phyloP scores from a whole-genome alignment of 306 rosid species.

The Astragalus glycyphyllos region DNA sequence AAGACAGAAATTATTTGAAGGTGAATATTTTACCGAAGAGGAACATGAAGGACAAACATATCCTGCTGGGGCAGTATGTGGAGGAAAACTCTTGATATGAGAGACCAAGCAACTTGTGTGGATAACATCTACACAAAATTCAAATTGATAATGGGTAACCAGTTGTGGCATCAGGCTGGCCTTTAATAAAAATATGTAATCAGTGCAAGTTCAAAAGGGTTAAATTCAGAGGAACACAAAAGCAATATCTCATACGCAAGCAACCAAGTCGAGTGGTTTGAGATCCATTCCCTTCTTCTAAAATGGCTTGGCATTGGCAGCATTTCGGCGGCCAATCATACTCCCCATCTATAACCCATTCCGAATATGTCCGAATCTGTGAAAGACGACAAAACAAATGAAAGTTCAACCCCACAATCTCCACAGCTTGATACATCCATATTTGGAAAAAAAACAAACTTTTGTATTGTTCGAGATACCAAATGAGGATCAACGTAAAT shows the following conservation, averaged over 20 bases:
- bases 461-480: constrained; percentile 3
- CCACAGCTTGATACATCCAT: constrained; percentile 26
- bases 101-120: constrained; percentile 92
- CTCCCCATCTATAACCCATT: constrained; percentile 98
- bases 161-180: constrained; percentile 13
- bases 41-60: constrained; percentile 93
- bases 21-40: constrained; percentile 67
- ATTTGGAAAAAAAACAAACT: constrained; percentile 12
- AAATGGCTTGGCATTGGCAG: constrained; percentile 72
- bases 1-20: constrained; percentile 41
- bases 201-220: constrained; percentile 34
- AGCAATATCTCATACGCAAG: constrained; percentile 78
- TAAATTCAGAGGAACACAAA: constrained; percentile 36
- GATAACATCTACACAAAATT: constrained; percentile 68
- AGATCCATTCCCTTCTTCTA: constrained; percentile 75
- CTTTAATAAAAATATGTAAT: constrained; percentile 33
- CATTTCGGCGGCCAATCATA: constrained; percentile 98
- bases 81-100: constrained; percentile 93
- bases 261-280: constrained; percentile 93
- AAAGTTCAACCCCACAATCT: constrained; percentile 41
- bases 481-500: constrained; percentile 1
- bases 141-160: constrained; percentile 37
- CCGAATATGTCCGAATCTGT: constrained; percentile 91
- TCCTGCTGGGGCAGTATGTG: constrained; percentile 98
- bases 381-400: constrained; percentile 38